A percentile compares a stretch with the other conserved stretches of the same genome.
Evolutionary conservation across 2,329 filamentous ascomycete species (phyloP).

Genomic region (Purpureocillium takamizusanense): DNA sequence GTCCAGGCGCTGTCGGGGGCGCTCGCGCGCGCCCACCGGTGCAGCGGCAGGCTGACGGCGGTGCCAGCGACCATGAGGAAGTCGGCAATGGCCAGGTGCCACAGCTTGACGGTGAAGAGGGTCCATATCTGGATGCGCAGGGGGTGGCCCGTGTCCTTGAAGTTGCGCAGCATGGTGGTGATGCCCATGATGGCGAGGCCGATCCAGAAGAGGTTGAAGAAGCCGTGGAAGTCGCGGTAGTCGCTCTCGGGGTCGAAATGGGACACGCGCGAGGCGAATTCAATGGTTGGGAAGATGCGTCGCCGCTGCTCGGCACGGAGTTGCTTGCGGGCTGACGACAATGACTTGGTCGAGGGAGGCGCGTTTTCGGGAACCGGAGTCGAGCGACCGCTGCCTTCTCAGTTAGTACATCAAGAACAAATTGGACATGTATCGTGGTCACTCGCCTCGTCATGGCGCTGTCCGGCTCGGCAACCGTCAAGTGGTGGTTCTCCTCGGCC

Average conservation of each 20-base stretch:
- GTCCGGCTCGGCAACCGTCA: slow-evolving; percentile 17
- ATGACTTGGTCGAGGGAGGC: slow-evolving; percentile 80
- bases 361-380: slow-evolving; percentile 84
- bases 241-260: slow-evolving; percentile 92
- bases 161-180: slow-evolving; percentile 84
- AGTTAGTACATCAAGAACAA: not conserved
- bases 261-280: slow-evolving; percentile 83
- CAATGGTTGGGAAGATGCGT: slow-evolving; percentile 85
- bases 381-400: slow-evolving; percentile 56
- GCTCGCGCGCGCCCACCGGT: slow-evolving; percentile 53
- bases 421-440: too few relatives aligned
- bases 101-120: slow-evolving; percentile 79
- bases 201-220: slow-evolving; percentile 98
- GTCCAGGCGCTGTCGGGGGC: slow-evolving; percentile 44
- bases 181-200: slow-evolving; percentile 94
- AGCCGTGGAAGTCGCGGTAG: slow-evolving; percentile 90
- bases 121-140: slow-evolving; percentile 81
- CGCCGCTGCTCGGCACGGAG: slow-evolving; percentile 71
- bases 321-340: slow-evolving; percentile 77
- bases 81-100: slow-evolving; percentile 78
- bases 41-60: slow-evolving; percentile 62
- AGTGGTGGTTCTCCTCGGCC: slow-evolving; percentile 23
- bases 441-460: slow-evolving; percentile 36
- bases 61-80: slow-evolving; percentile 76
- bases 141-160: slow-evolving; percentile 86